A percentile compares a stretch with the other conserved stretches of the same genome.
Conservation (phyloP, 192 early-diverging fungal species). For the Podochytrium sp. region DNA sequence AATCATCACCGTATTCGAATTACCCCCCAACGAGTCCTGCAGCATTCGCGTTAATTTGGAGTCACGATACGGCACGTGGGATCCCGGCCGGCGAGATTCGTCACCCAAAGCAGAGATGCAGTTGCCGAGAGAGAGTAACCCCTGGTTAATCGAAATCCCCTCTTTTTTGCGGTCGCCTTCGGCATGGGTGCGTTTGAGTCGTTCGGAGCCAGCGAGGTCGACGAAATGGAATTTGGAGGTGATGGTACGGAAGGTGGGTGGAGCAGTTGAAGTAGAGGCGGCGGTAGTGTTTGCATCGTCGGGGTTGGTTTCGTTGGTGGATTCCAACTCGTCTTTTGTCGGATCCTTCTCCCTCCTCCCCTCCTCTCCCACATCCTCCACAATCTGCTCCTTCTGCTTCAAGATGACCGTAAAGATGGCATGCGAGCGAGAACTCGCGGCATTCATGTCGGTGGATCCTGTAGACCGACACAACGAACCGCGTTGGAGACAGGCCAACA, state of each 20-base stretch:
- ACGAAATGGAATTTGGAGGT: conserved; percentile 98
- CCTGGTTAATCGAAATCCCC: conserved; percentile 97
- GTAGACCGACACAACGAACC: conserved; percentile 88
- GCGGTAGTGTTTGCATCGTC: background rate
- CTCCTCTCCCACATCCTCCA: background rate
- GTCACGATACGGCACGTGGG: conserved; percentile 94
- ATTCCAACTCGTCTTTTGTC: background rate
- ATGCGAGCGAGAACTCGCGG: conserved; percentile 81
- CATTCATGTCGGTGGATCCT: conserved; percentile 98
- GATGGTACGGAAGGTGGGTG: conserved; percentile 31
- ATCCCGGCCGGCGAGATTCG: conserved; percentile 33
- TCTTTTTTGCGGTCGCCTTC: conserved; percentile 92
- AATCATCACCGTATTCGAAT: conserved; percentile 90
- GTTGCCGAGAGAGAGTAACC: conserved; percentile 93
- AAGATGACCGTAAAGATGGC: conserved; percentile 95
- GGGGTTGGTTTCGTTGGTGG: background rate
- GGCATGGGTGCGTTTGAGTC: conserved; percentile 89
- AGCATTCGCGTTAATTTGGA: conserved; percentile 95
- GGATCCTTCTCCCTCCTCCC: background rate
- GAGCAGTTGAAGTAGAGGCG: background rate
- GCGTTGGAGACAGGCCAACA: conserved; percentile 70
- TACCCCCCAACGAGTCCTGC: conserved; percentile 95
- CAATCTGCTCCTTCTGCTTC: conserved; percentile 54
- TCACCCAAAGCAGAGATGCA: conserved; percentile 97
- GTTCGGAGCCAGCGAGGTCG: conserved; percentile 96